Evolutionary conservation across 2,329 filamentous ascomycete species (phyloP), one percentile per base, ranked within the genome.

Genomic region (Madurella mycetomatis): DNA sequence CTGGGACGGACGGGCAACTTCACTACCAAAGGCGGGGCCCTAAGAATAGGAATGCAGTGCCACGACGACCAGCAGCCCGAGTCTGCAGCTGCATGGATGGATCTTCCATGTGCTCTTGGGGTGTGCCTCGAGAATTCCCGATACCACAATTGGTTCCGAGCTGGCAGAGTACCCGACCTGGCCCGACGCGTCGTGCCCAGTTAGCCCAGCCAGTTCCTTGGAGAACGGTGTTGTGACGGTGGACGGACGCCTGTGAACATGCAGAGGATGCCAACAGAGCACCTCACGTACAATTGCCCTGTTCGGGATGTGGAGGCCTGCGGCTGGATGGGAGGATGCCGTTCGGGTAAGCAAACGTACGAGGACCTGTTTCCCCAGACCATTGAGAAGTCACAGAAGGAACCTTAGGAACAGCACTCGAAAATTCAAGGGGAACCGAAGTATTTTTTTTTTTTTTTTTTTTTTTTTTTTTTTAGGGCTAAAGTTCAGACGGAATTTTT

Each of bases 11-110:
- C 34, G 37, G 55, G 52, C 51, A 43, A 42, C 48, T 46, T 59
- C 37, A 53, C 60, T 63, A 58, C 56, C 59, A 44, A 44, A 45
- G 44, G 42, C 48, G 42, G 52, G 25, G 42, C 54, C 60, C 62
- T 59, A 62, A 62, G 56, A 62, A 63, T 63, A 63, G 62, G 56
- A 58, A 44, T 55, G 61, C 58, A 62, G 61, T 64, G 62, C 62
- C 62, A 64, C 62, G 62, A 61, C 58, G 57, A 39, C 56, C 60
- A 58, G 54, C 50, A 53, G 45, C 41, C 34, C 50, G 43, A 41
- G 49, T 47, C 41, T 46, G 55, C 49, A 55, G 54, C 51, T 57
- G 56, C 57, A 60, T 57, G 53, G 44, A 50, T 45, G 54, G 57
- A 57, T 62, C 53, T 53, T 59, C 56, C 53, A 61, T 59, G 54